Evolutionary conservation across 345 rosid genomes (phyloP).

Genomic region (Salix exigua): DNA sequence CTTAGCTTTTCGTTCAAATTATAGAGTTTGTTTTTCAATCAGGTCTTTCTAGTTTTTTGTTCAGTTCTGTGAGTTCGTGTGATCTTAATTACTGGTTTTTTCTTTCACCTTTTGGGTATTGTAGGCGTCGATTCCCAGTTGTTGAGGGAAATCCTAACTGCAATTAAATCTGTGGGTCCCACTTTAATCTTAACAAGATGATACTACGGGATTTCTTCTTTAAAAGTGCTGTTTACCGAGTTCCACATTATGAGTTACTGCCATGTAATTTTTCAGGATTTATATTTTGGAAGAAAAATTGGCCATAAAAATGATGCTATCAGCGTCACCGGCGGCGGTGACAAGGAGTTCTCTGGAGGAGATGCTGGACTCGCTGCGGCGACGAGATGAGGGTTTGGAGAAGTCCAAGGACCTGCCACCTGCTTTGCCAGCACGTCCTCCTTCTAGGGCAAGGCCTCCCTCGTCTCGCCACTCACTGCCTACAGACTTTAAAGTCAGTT

Average conservation of each 20-base stretch:
- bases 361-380: constrained; percentile 80
- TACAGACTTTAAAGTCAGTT: constrained; percentile 39
- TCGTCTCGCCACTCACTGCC: constrained; percentile 74
- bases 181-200: not conserved
- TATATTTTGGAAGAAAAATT: constrained; percentile 12
- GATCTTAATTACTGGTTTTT: not conserved
- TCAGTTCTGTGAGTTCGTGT: not conserved
- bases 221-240: not conserved
- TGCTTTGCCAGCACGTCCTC: constrained; percentile 85
- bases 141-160: not conserved
- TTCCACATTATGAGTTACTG: not conserved
- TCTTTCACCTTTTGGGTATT: not conserved
- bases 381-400: constrained; percentile 56
- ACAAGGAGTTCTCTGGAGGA: constrained; percentile 92
- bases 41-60: not conserved
- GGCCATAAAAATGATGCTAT: constrained; percentile 54
- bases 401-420: constrained; percentile 81
- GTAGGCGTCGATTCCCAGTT: not conserved
- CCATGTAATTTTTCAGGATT: constrained; percentile 7
- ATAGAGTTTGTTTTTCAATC: not conserved
- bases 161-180: not conserved
- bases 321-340: constrained; percentile 59
- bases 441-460: constrained; percentile 76
- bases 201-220: not conserved
- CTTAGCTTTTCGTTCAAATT: not conserved